Evolutionary conservation across 805 yeast genomes (phyloP).

Genomic region (Saturnispora quitensis): DNA sequence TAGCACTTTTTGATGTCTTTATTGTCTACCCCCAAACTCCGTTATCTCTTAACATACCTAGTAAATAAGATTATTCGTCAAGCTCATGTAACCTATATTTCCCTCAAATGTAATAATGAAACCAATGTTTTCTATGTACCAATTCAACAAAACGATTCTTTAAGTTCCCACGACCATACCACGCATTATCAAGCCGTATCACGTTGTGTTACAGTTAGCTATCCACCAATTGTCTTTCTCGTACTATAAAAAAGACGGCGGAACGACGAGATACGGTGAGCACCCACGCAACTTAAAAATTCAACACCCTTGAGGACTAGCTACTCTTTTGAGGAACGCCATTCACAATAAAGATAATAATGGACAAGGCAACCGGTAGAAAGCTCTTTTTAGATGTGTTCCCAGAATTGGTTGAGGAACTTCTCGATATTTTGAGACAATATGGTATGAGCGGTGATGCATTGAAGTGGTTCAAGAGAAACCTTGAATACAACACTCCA

Average conservation of each 20-base stretch:
- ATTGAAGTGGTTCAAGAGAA: conserved; percentile 69
- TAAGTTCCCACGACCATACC: not conserved
- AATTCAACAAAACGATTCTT: not conserved
- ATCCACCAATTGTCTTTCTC: not conserved
- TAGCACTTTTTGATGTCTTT: too few species aligned
- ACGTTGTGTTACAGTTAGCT: not conserved
- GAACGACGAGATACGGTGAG: not conserved
- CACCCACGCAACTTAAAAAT: not conserved
- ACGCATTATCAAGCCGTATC: not conserved
- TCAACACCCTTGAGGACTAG: not conserved
- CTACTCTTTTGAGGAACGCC: not conserved
- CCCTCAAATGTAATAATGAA: not conserved
- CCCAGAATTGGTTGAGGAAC: conserved; percentile 70
- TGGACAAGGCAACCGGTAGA: conserved; percentile 35
- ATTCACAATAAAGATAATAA: not conserved
- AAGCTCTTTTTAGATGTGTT: conserved; percentile 57
- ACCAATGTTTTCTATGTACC: too few species aligned
- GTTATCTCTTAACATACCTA: not conserved
- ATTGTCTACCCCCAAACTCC: not conserved
- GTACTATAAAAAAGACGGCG: not conserved
- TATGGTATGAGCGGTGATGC: conserved; percentile 86
- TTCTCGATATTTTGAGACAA: conserved; percentile 46
- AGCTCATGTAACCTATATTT: not conserved
- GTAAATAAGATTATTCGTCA: too few species aligned
- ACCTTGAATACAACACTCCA: conserved; percentile 77